phyloP scores from a whole-genome alignment of 139 green algal species.

The Coelastrella sp. region DNA sequence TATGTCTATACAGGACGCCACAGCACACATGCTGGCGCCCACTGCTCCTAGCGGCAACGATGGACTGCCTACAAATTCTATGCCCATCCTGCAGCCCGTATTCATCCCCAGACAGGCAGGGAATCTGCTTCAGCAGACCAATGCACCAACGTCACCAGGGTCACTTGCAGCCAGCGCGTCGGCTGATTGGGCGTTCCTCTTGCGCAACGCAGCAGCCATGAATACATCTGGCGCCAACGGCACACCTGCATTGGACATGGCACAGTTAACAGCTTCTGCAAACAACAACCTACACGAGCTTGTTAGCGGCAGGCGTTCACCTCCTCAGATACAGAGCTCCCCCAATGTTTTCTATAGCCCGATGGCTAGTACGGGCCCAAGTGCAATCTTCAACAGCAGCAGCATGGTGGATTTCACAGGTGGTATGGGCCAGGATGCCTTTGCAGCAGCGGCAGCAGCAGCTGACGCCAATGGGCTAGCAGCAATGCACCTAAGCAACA shows the following conservation, averaged over 20 bases:
- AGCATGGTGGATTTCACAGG: background rate
- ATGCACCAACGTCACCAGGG: background rate
- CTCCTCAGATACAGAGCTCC: background rate
- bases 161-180: background rate
- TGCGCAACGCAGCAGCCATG: conserved; percentile 34
- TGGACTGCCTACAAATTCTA: background rate
- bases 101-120: conserved; percentile 23
- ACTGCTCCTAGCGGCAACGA: background rate
- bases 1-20: background rate
- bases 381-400: conserved; percentile 1
- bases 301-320: background rate
- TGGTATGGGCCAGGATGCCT: background rate
- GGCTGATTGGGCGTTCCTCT: conserved; percentile 20
- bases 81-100: conserved; percentile 16
- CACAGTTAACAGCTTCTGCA: background rate
- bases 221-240: background rate
- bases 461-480: conserved; percentile 3
- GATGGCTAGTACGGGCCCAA: background rate
- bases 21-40: background rate
- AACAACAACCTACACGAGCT: conserved; percentile 7
- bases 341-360: conserved; percentile 25
- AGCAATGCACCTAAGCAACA: background rate
- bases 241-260: background rate
- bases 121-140: background rate
- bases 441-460: background rate